phyloP scores from a whole-genome alignment of 2,329 filamentous ascomycete species.

The Talaromyces albobiverticillius region DNA sequence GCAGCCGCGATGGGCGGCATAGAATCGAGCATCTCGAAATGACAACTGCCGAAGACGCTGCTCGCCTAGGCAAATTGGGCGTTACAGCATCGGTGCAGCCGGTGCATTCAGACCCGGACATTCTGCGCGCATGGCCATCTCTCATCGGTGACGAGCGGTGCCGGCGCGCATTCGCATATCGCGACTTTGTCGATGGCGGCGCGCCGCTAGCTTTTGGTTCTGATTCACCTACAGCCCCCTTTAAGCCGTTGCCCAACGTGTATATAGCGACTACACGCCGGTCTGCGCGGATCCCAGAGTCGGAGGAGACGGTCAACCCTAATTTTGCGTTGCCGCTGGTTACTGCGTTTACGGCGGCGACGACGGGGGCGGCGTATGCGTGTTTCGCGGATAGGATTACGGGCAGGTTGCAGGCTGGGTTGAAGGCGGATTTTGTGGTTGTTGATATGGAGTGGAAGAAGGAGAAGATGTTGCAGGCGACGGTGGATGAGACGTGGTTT shows the following conservation, averaged over 20 bases:
- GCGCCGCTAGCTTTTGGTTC: constrained; percentile 47
- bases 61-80: constrained; percentile 44
- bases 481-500: constrained; percentile 46
- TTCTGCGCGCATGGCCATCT: constrained; percentile 47
- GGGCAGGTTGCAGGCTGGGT: constrained; percentile 38
- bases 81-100: constrained; percentile 43
- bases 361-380: constrained; percentile 45
- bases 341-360: constrained; percentile 44
- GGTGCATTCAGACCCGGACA: constrained; percentile 42
- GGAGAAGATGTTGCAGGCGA: constrained; percentile 40
- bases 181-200: constrained; percentile 47
- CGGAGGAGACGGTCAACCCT: constrained; percentile 39
- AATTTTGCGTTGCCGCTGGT: constrained; percentile 43
- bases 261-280: constrained; percentile 50
- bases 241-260: constrained; percentile 45
- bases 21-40: constrained; percentile 53
- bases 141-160: constrained; percentile 46
- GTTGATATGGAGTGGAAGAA: constrained; percentile 43
- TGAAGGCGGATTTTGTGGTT: constrained; percentile 45
- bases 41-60: constrained; percentile 47
- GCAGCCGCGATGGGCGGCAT: constrained; percentile 42
- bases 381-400: constrained; percentile 44
- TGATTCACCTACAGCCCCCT: constrained; percentile 49
- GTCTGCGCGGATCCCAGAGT: constrained; percentile 41
- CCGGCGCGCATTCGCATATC: constrained; percentile 50